Evolutionary conservation across 192 early-diverging fungal species (phyloP).

Genomic region (Entomortierella lignicola): DNA sequence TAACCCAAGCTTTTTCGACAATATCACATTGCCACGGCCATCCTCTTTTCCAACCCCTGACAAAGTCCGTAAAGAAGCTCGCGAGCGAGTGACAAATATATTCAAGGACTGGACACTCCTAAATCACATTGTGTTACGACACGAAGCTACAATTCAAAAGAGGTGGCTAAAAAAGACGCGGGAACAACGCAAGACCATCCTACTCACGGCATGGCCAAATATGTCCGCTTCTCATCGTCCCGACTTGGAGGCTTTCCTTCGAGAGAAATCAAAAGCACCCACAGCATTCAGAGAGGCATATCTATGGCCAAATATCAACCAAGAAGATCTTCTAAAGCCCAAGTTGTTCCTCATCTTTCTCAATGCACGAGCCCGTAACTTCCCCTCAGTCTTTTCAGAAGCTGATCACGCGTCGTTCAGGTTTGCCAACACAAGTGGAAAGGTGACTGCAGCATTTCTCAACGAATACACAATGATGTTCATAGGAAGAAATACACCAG

Average conservation of each 20-base stretch:
- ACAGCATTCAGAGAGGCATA: conserved; percentile 8
- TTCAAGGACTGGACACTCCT: conserved; percentile 39
- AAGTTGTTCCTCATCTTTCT: conserved; percentile 41
- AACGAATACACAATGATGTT: conserved; percentile 46
- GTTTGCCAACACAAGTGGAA: conserved; percentile 23
- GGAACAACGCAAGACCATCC: conserved; percentile 11
- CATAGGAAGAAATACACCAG: conserved; percentile 28
- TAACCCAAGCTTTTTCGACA: not conserved
- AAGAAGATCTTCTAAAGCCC: conserved; percentile 46
- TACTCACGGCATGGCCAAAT: conserved; percentile 31
- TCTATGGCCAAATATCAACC: conserved; percentile 42
- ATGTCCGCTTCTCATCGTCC: conserved; percentile 39
- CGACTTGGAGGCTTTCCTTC: conserved; percentile 28
- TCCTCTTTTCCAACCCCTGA: conserved; percentile 17
- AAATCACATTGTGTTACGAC: conserved; percentile 19
- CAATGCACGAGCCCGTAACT: conserved; percentile 37
- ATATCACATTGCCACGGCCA: not conserved
- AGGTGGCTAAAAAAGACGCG: conserved; percentile 23
- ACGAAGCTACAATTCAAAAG: conserved; percentile 6
- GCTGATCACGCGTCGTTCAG: conserved; percentile 32
- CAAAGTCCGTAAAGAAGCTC: conserved; percentile 21
- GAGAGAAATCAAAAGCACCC: conserved; percentile 5
- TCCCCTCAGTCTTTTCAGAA: conserved; percentile 33
- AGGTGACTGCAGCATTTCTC: conserved; percentile 26
- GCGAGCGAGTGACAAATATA: conserved; percentile 16